Base-by-base conservation (phyloP, 495 filamentous ascomycete species). In the Chaetomidium leptoderma region DNA sequence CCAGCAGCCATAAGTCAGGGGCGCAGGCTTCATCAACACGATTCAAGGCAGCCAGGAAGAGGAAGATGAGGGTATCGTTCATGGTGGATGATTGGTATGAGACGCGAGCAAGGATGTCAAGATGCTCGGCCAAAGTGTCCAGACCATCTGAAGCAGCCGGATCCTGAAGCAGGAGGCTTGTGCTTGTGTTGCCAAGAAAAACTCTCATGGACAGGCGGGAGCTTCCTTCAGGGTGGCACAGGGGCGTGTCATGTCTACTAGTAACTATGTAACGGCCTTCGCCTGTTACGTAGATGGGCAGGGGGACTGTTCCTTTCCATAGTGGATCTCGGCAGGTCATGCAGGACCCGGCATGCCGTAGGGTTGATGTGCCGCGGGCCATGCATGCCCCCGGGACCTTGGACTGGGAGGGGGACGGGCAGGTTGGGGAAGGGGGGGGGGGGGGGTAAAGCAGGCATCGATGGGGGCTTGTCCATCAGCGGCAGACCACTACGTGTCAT, bases 191-290 rank as follows among this genome's bases (percentile, higher is more conserved):
- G 50, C 43, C 50, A 36, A 56, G 37, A 16, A 44, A 17, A 9
- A 17, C 6, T 30, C 8, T 3, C n/a, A n/a, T 46, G 24, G 47
- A 33, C 32, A 39, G 23, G 46, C 30, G 47, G 40, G 33, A 42
- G 40, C 46, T 45, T 63, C 55, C 51, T 59, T 55, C 51, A 2
- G 21, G 1, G 58, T 32, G 56, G 50, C 60, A 59, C 60, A 23
- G 53, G 43, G 43, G 51, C 10, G 29, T 37, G 58, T 53, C 27
- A 48, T n/a, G 29, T 32, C 27, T 16, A 27, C 14, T 24, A 13
- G 43, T 3, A 13, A 45, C 23, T n/a, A n/a, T n/a, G n/a, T n/a
- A n/a, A n/a, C n/a, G n/a, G 1, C 43, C 43, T 29, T 16, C 14
- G 45, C 1, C 9, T 10, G 24, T 24, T n/a, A 8, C 9, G 27